These are phyloP conservation scores for Capronia americana DNA, from an alignment of 2,329 filamentous ascomycete species.

Conservation along the genomic window DNA sequence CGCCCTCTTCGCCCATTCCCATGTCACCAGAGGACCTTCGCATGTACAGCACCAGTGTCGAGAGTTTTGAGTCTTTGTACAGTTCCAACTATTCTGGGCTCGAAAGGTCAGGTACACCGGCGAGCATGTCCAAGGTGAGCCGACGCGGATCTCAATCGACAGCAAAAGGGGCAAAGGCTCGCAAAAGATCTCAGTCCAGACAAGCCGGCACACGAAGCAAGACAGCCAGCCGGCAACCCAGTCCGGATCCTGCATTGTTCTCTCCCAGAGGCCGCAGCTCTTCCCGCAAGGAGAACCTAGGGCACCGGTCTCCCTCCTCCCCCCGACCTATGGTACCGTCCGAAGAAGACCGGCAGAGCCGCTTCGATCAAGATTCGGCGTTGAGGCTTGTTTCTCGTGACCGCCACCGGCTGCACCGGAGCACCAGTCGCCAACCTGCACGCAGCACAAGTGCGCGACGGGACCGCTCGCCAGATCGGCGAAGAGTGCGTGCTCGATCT, in stretches of 20 bases:
- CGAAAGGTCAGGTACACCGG: constrained; percentile 38
- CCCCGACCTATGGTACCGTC: constrained; percentile 75
- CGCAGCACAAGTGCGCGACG: constrained; percentile 51
- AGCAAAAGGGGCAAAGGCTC: constrained; percentile 36
- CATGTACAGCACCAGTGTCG: constrained; percentile 53
- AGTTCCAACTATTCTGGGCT: constrained; percentile 46
- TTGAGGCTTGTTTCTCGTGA: constrained; percentile 54
- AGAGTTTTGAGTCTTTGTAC: constrained; percentile 58
- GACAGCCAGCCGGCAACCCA: constrained; percentile 46
- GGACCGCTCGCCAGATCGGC: constrained; percentile 56
- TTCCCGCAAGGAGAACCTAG: constrained; percentile 64
- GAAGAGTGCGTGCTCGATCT: constrained; percentile 45
- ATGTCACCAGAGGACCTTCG: constrained; percentile 88
- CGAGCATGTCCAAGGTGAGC: constrained; percentile 28
- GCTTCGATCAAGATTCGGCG: constrained; percentile 68
- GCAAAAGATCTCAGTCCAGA: constrained; percentile 49
- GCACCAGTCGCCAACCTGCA: constrained; percentile 52
- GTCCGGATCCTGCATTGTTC: constrained; percentile 46
- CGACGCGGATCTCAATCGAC: constrained; percentile 35
- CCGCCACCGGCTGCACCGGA: constrained; percentile 56
- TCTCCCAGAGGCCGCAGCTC: constrained; percentile 65
- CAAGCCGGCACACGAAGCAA: constrained; percentile 42
- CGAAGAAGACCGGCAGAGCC: constrained; percentile 60
- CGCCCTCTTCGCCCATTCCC: constrained; percentile 87
- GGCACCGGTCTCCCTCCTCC: constrained; percentile 75